phyloP scores from a whole-genome alignment of 257 asterid species.

The Salvia rosmarinus region DNA sequence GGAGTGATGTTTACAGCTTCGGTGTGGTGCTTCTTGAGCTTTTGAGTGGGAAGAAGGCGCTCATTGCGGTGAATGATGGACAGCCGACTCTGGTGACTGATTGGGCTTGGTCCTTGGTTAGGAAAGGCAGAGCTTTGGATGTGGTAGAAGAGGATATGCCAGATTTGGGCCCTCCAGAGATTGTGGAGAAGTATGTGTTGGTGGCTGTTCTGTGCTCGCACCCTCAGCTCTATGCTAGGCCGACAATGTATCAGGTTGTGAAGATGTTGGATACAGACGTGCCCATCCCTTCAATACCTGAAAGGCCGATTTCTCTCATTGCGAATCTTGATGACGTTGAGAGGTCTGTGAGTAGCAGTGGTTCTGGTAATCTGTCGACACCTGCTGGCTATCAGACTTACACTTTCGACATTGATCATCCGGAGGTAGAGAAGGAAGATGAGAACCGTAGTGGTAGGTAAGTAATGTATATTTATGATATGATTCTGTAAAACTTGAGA shows the following conservation, averaged over 20 bases:
- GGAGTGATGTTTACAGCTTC: conserved; percentile 93
- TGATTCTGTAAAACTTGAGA: conserved; percentile 17
- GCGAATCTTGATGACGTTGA: conserved; percentile 73
- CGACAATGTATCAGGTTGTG: conserved; percentile 87
- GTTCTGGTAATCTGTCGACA: conserved; percentile 70
- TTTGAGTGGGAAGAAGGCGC: conserved; percentile 82
- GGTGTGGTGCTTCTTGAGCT: conserved; percentile 87
- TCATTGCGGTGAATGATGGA: conserved; percentile 56
- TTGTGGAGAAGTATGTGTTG: conserved; percentile 78
- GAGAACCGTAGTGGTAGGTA: conserved; percentile 39
- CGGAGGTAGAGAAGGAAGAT: conserved; percentile 29
- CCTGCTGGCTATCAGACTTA: conserved; percentile 65
- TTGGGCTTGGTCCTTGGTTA: conserved; percentile 92
- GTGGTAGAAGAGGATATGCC: conserved; percentile 71
- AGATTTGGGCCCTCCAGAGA: conserved; percentile 58
- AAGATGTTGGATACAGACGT: conserved; percentile 79
- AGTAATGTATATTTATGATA: not conserved
- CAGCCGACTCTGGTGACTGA: conserved; percentile 69
- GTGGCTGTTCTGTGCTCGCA: conserved; percentile 89
- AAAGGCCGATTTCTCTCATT: conserved; percentile 72
- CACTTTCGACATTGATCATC: conserved; percentile 36
- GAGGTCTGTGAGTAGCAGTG: conserved; percentile 66
- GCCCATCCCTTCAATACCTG: conserved; percentile 75
- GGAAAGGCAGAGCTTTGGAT: conserved; percentile 61
- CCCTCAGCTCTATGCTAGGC: conserved; percentile 81